Evolutionary conservation across 441 rosid species (phyloP).

Genomic region (Erodium moschatum): DNA sequence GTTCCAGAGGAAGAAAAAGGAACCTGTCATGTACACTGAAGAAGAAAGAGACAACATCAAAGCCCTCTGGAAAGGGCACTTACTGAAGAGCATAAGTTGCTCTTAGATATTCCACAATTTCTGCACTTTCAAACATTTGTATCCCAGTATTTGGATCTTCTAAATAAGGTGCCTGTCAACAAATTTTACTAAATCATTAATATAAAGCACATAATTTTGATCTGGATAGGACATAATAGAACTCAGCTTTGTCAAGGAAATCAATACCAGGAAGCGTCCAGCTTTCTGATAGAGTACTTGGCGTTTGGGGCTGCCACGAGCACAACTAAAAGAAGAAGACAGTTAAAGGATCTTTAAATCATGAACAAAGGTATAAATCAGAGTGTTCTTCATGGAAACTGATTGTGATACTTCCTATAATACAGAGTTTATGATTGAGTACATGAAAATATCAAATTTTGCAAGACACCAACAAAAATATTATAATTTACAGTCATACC

Average conservation of each 20-base stretch:
- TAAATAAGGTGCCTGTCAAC: conserved; percentile 47
- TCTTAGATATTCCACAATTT: conserved; percentile 55
- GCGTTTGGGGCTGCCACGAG: conserved; percentile 84
- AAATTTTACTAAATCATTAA: conserved; percentile 9
- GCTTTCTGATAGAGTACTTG: conserved; percentile 48
- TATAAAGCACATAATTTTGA: conserved; percentile 1
- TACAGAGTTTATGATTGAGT: too few species aligned
- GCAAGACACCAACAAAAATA: background rate
- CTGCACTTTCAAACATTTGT: conserved; percentile 67
- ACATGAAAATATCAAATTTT: too few species aligned
- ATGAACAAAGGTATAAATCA: background rate
- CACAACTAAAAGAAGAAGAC: conserved; percentile 42
- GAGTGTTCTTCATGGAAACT: background rate
- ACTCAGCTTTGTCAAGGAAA: background rate
- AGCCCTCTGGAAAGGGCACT: background rate
- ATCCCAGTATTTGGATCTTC: conserved; percentile 66
- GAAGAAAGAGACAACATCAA: background rate
- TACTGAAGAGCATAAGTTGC: conserved; percentile 44
- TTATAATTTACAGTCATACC: background rate
- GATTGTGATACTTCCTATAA: background rate
- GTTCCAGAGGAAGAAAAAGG: background rate
- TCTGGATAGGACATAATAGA: background rate
- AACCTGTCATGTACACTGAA: background rate
- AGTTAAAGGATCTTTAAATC: conserved; percentile 5
- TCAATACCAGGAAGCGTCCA: conserved; percentile 66